phyloP scores from a whole-genome alignment of 495 filamentous ascomycete species.

The Chaetomium fimeti region DNA sequence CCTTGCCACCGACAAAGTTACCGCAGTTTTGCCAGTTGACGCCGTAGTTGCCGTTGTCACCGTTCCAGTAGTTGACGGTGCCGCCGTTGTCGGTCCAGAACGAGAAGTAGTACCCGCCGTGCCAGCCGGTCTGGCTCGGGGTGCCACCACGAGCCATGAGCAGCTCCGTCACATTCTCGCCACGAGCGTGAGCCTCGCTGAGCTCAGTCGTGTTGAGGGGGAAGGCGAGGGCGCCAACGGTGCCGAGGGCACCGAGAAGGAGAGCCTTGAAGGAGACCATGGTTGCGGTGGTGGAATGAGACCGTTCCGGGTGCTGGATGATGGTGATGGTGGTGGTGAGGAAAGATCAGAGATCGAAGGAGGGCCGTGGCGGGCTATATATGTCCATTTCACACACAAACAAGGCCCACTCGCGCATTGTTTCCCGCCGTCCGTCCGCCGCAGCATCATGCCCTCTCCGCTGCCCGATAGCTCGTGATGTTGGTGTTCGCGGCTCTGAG shows the following conservation, averaged over 20 bases:
- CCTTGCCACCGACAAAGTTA: conserved; percentile 63
- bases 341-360: background rate
- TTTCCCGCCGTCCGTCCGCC: no score
- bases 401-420: background rate
- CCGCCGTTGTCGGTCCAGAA: conserved; percentile 61
- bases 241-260: conserved; percentile 16
- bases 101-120: conserved; percentile 57
- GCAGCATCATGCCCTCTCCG: no score
- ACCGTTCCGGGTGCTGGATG: background rate
- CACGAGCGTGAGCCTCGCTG: conserved; percentile 19
- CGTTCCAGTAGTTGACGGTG: conserved; percentile 57
- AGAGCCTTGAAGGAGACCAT: conserved; percentile 30
- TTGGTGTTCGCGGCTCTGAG: background rate
- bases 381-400: background rate
- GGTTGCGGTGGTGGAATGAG: background rate
- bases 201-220: conserved; percentile 21
- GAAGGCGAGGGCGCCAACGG: conserved; percentile 18
- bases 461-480: background rate
- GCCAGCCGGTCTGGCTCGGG: conserved; percentile 44
- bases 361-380: background rate
- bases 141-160: conserved; percentile 36
- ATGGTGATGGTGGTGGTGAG: background rate
- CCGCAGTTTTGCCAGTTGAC: conserved; percentile 53
- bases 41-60: conserved; percentile 50
- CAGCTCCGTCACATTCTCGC: conserved; percentile 4